Evolutionary conservation across 176 grass and related monocot genomes (phyloP).

Genomic region (Oryza coarctata): DNA sequence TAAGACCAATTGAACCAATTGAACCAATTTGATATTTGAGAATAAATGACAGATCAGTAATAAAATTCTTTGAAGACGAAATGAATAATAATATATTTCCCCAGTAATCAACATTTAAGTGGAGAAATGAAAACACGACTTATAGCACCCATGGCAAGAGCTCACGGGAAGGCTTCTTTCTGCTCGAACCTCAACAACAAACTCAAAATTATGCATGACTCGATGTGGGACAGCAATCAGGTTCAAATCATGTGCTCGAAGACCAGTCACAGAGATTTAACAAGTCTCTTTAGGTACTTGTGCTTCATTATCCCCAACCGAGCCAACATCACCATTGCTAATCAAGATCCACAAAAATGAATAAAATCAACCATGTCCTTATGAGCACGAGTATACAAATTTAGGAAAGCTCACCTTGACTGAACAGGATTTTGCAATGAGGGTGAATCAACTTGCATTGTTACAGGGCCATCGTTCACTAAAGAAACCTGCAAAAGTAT

Average conservation of each 20-base stretch:
- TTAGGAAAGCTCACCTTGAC: conserved; percentile 48
- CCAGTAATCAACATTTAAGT: neutral
- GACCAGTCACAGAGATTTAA: neutral
- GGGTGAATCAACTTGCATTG: conserved; percentile 91
- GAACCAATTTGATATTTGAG: neutral
- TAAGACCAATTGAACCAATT: neutral
- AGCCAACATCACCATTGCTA: conserved; percentile 32
- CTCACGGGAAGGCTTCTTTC: neutral
- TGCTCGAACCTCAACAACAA: neutral
- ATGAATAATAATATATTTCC: conserved; percentile 18
- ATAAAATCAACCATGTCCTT: neutral
- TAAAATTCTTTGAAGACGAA: neutral
- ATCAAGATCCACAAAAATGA: conserved; percentile 18
- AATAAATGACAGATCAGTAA: neutral
- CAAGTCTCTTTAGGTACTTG: neutral
- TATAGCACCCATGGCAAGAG: neutral
- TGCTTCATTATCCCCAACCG: conserved; percentile 37
- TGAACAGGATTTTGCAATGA: conserved; percentile 48
- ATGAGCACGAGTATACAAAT: neutral
- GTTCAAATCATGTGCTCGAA: neutral
- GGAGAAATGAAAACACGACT: neutral
- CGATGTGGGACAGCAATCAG: neutral
- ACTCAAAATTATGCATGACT: neutral
- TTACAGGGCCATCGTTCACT: conserved; percentile 94
- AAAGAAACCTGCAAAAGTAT: conserved; percentile 74